Percentiles rank a stretch among this genome's conserved stretches.
phyloP scores from a whole-genome alignment of 164 flowering plant species.

The Vitis rupestris region DNA sequence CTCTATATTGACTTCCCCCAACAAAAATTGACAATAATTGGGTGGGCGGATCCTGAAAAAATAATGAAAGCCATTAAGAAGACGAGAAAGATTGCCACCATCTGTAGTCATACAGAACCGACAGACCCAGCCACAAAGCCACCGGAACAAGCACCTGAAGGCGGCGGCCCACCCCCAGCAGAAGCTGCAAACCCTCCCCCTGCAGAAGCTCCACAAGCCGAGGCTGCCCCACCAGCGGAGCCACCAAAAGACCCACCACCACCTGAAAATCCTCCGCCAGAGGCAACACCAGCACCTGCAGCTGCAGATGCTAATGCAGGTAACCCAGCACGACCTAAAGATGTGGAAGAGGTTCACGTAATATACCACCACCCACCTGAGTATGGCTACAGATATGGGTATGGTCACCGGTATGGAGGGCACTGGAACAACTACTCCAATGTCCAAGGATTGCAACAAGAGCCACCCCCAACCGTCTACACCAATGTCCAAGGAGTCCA shows the following conservation, averaged over 20 bases:
- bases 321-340: conserved; percentile 38
- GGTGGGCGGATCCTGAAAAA: conserved; percentile 85
- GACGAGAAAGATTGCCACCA: conserved; percentile 74
- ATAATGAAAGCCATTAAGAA: conserved; percentile 82
- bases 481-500: conserved; percentile 28
- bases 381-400: conserved; percentile 35
- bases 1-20: conserved; percentile 61
- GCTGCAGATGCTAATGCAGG: conserved; percentile 18
- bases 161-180: conserved; percentile 25
- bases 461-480: conserved; percentile 24
- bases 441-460: conserved; percentile 30
- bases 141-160: conserved; percentile 41
- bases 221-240: conserved; percentile 28
- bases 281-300: conserved; percentile 25
- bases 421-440: conserved; percentile 30
- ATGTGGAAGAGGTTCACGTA: conserved; percentile 58
- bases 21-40: conserved; percentile 79
- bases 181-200: conserved; percentile 39
- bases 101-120: conserved; percentile 61
- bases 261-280: conserved; percentile 40
- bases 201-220: conserved; percentile 28
- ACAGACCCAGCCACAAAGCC: conserved; percentile 31
- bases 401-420: conserved; percentile 19
- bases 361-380: conserved; percentile 62
- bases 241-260: conserved; percentile 41